Evolutionary conservation across 495 filamentous ascomycete genomes (phyloP).

Genomic region (Apiosordaria backusii): DNA sequence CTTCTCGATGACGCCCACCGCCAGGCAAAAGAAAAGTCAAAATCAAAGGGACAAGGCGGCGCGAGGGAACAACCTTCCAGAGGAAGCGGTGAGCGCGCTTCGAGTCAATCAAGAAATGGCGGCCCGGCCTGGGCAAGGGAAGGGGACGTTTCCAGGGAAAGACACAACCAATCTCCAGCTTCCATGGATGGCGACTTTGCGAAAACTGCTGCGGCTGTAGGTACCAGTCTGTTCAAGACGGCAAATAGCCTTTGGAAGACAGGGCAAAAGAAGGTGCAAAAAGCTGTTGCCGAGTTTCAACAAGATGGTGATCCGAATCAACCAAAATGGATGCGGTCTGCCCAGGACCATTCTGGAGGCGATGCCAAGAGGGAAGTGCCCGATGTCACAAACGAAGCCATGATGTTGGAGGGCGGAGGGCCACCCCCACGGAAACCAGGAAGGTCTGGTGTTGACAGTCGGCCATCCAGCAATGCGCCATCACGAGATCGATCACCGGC

Average conservation of each 20-base stretch:
- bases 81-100: constrained; percentile 25
- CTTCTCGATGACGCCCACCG: constrained; percentile 85
- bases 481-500: constrained; percentile 49
- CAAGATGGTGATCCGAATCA: constrained; percentile 70
- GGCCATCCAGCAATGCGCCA: constrained; percentile 22
- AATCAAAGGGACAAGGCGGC: constrained; percentile 33
- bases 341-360: constrained; percentile 38
- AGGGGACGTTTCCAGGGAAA: constrained; percentile 43
- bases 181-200: constrained; percentile 70
- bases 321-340: constrained; percentile 91
- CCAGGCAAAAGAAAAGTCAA: constrained; percentile 57
- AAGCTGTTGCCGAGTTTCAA: constrained; percentile 88
- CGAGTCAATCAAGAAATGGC: constrained; percentile 35
- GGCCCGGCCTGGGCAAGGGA: constrained; percentile 39
- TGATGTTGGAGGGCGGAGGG: constrained; percentile 74
- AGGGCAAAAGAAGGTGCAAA: constrained; percentile 89
- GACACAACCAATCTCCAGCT: constrained; percentile 55
- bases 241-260: constrained; percentile 93
- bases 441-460: constrained; percentile 26
- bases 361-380: constrained; percentile 20
- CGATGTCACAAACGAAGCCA: constrained; percentile 77
- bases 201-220: constrained; percentile 75
- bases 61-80: constrained; percentile 21
- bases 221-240: constrained; percentile 84
- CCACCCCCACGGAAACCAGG: constrained; percentile 42